Evolutionary conservation across 2,329 filamentous ascomycete genomes (phyloP), one percentile per base, ranked within the genome.

Genomic region (Colletotrichum camelliae): DNA sequence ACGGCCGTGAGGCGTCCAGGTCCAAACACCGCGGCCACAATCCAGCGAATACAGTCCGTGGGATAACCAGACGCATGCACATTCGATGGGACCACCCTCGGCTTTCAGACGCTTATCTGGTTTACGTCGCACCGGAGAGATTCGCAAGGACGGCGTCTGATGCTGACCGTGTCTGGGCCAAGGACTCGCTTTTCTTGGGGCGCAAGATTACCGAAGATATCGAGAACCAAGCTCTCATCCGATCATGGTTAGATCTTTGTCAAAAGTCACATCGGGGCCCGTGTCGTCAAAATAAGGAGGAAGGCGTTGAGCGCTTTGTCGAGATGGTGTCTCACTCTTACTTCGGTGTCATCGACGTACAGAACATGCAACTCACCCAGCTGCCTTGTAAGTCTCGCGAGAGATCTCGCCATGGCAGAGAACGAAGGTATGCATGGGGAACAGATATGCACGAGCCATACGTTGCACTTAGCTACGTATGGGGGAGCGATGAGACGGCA

Each of bases 391-490:
- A 37, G 12, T 15, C 67, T 15, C 16, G 10, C n/a, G 48, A 62
- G 33, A 65, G 3, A 48, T 48, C 43, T 48, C 43, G 18, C 9
- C 9, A n/a, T 24, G 10, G 33, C 16, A 35, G 60, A 24, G 33
- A 39, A 13, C 13, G 27, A 24, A 58, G 57, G 4, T 15, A 35
- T 61, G 57, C 24, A 15, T 18, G 21, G 37, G 27, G 62, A 27
- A 24, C 62, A 29, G 62, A 27, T 27, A 43, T 31, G 5, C 61
- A 79, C 4, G 85, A 87, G 55, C 80, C 84, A 24, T 88, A 87
- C 64, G 78, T 87, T 4, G 85, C 86, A 16, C 80, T 88, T n/a
- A 88, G 86, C 80, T 88, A 88, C 76, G 85, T 87, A 31, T 87
- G 85, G 82, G 85, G 84, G 2, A 15, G 21, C 8, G 35, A 62